Percentiles rank a stretch among this genome's conserved stretches.
These are phyloP conservation scores for Schizochytrium sp. DNA, from an alignment of 108 stramenopile species.

Conservation along the genomic window DNA sequence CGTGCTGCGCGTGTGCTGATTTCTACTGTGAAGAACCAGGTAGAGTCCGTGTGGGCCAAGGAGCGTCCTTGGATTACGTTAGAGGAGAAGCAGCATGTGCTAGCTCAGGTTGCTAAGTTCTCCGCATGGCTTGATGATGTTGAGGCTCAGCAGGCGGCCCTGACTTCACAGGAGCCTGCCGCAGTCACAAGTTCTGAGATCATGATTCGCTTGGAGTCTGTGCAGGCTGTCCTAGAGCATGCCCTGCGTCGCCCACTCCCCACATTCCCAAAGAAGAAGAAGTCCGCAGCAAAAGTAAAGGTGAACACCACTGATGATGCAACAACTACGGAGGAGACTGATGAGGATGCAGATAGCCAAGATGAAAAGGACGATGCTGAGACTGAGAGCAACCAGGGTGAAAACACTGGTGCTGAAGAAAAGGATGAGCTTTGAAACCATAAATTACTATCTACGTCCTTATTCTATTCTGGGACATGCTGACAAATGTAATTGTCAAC, in stretches of 20 bases:
- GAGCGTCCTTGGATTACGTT: conserved; percentile 89
- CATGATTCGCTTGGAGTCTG: not conserved
- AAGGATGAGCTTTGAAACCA: conserved; percentile 12
- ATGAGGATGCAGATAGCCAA: conserved; percentile 38
- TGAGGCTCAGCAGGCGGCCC: conserved; percentile 79
- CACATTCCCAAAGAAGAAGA: conserved; percentile 57
- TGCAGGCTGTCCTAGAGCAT: conserved; percentile 32
- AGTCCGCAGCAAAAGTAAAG: conserved; percentile 70
- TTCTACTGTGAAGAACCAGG: conserved; percentile 29
- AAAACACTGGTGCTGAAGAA: conserved; percentile 63
- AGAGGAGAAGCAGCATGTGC: conserved; percentile 86
- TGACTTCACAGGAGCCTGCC: not conserved
- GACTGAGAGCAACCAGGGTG: conserved; percentile 62
- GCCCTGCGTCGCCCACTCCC: conserved; percentile 28
- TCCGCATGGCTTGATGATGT: conserved; percentile 84
- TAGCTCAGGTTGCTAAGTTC: conserved; percentile 81
- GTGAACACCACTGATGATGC: conserved; percentile 68
- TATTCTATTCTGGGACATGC: not conserved
- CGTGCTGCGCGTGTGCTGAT: not conserved
- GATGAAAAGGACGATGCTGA: conserved; percentile 48
- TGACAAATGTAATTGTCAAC: not conserved
- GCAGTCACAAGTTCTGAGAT: conserved; percentile 11
- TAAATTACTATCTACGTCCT: not conserved
- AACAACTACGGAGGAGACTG: conserved; percentile 61
- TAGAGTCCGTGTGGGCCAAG: conserved; percentile 80